Evolutionary conservation across 176 grass and related monocot genomes (phyloP), one percentile per base, ranked within the genome.

Genomic region (Bothriochloa decipiens): DNA sequence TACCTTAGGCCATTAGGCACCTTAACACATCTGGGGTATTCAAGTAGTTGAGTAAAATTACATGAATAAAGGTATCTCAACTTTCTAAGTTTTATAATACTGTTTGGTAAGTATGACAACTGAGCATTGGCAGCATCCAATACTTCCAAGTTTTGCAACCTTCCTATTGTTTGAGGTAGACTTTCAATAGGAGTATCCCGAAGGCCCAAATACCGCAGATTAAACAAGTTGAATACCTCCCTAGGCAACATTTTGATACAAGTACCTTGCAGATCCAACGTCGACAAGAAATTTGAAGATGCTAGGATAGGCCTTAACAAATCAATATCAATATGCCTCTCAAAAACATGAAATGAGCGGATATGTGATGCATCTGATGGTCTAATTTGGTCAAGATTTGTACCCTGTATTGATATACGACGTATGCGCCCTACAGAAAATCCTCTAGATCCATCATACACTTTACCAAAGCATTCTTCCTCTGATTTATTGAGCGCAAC

Each of bases 391-490:
- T 15, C 26, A 6, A 65, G 27, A 1, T 7, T 65, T 27, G 1
- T 0, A 6, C 17, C 39, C 16, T 4, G 33, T 9, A 37, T 11
- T 20, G 66, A 68, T 39, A 68, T 22, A 10, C 64, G 28, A 17
- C 64, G 64, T 4, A 32, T 35, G 6, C 0, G 2, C 1, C 7
- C 64, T 35, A 15, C 28, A 1, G 13, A 15, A 43, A 17, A 82
- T n/a, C 13, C 17, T 6, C 0, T 2, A 2, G 33, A 53, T 2
- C 84, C 72, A 26, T 82, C 78, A 11, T 79, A 76, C 1, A 77
- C 35, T 37, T 5, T 39, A 12, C 88, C 17, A 10, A 90, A 86
- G 6, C 40, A 36, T 71, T 86, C 64, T 3, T 90, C 68, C 1
- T 11, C 62, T 6, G 62, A 22, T 57, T 82, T 82, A 2, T 20